Evolutionary conservation across 306 rosid species (phyloP), one percentile per base, ranked within the genome.

Genomic region (Neltuma alba): DNA sequence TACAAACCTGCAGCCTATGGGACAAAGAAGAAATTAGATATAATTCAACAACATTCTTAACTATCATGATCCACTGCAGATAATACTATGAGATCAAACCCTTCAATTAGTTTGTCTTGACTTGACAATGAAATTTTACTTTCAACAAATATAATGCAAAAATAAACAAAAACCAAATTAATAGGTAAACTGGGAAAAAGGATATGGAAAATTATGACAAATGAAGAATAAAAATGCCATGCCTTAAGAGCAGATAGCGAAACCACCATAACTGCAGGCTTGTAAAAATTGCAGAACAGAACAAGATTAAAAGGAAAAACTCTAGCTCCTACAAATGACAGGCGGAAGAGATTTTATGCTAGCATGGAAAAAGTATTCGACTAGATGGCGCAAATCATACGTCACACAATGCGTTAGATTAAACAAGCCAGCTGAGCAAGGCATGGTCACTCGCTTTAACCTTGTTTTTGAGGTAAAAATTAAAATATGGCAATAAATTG

Each of bases 1-100:
- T 85, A 72, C 77, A 93, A 89, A 55, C 86, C 50, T 33, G 91
- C 93, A 60, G 85, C 81, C 98, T 93, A 82, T 18, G 48, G 38
- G 79, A 45, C 70, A 83, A 69, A 31, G 60, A 81, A 63, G 60
- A 77, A 57, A 69, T 71, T 44, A 68, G 40, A 68, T 79, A 36
- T 72, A 83, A 23, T 66, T 74, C 76, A 60, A 38, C 36, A 11
- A 48, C 68, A 55, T 63, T 57, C 57, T 42, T 27, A 76, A 66
- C 50, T 50, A 70, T 69, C 62, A 30, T 66, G 41, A 36, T 72
- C 66, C 75, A 76, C n/a, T 52, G 57, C 73, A 48, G 47, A 62
- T 13, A 16, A 76, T 63, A 36, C 55, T 30, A 9, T 23, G 10
- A 64, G 76, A 84, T 63, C 25, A 84, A 34, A 33, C 31, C 28